Evolutionary conservation across 2,329 filamentous ascomycete species (phyloP).

Genomic region (Dactylellina haptotyla): DNA sequence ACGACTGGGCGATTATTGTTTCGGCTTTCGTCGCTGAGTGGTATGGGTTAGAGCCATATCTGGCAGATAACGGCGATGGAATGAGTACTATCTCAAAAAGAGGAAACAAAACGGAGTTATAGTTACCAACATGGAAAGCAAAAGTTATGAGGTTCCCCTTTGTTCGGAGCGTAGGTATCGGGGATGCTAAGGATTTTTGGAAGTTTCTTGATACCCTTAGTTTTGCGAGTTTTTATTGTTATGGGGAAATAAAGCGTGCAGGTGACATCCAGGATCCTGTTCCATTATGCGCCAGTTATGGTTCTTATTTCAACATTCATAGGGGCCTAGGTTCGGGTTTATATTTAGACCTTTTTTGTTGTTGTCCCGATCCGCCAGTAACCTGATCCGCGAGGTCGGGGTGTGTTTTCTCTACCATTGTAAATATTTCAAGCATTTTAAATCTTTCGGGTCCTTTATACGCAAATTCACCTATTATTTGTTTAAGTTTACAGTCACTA

Average conservation of each 20-base stretch:
- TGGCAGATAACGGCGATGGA: slow-evolving; percentile 59
- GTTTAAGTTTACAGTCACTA: too few species aligned
- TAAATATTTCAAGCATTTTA: too few species aligned
- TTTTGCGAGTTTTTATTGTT: not conserved
- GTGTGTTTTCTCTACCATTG: too few species aligned
- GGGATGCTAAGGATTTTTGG: slow-evolving; percentile 1
- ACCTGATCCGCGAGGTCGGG: too few species aligned
- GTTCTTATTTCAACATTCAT: not conserved
- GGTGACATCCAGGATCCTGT: not conserved
- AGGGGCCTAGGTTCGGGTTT: not conserved
- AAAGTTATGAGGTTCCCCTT: not conserved
- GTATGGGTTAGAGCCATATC: slow-evolving; percentile 79
- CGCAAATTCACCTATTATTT: too few species aligned
- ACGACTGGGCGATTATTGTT: slow-evolving; percentile 87
- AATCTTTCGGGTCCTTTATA: too few species aligned
- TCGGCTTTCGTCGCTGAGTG: slow-evolving; percentile 89
- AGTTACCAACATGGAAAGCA: too few species aligned
- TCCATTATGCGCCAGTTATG: not conserved
- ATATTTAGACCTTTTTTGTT: too few species aligned
- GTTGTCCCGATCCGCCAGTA: too few species aligned
- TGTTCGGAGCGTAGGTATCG: not conserved
- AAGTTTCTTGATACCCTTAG: not conserved
- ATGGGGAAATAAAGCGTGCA: not conserved
- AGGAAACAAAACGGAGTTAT: slow-evolving; percentile 47
- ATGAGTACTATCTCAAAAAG: slow-evolving; percentile 50